These are phyloP conservation scores for Rubus parviflorus DNA, from an alignment of 306 rosid genomes.

Conservation along the genomic window DNA sequence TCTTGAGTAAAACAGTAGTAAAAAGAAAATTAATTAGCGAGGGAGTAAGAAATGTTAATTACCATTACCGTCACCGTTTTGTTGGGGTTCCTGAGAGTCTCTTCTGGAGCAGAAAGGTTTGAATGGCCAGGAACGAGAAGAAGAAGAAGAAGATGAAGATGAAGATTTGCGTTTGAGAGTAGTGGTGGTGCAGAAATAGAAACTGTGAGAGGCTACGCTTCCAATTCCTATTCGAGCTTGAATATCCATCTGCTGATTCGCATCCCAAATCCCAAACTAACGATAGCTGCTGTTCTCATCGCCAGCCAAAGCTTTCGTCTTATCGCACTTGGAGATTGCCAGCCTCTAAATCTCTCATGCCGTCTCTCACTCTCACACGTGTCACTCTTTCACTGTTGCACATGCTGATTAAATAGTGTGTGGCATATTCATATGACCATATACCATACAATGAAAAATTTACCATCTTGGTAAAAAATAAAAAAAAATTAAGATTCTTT, in stretches of 20 bases:
- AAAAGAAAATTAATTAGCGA: too few relatives aligned
- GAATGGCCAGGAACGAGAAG: constrained; percentile 19
- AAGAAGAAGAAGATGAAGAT: constrained; percentile 26
- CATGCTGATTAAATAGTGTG: too few relatives aligned
- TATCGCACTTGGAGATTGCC: constrained; percentile 35
- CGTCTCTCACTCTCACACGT: constrained; percentile 19
- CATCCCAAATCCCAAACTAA: constrained; percentile 3
- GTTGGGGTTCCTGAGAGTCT: constrained; percentile 43
- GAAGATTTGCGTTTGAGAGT: constrained; percentile 21
- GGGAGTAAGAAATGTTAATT: neutral
- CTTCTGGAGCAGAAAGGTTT: constrained; percentile 47
- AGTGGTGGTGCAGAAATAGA: constrained; percentile 39
- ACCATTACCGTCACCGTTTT: constrained; percentile 38
- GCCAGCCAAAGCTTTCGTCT: constrained; percentile 13
- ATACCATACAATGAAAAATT: too few relatives aligned
- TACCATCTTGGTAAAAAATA: too few relatives aligned
- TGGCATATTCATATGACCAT: too few relatives aligned
- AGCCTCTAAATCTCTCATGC: constrained; percentile 38
- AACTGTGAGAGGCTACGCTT: constrained; percentile 35
- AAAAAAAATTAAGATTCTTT: too few relatives aligned
- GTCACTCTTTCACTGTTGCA: neutral
- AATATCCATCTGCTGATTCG: constrained; percentile 47
- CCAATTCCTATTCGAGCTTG: constrained; percentile 47
- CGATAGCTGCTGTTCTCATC: neutral
- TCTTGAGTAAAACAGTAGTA: too few relatives aligned